Evolutionary conservation across 106 monocot genomes (phyloP), one percentile per base, ranked within the genome.

Genomic region (Gastrodia elata): DNA sequence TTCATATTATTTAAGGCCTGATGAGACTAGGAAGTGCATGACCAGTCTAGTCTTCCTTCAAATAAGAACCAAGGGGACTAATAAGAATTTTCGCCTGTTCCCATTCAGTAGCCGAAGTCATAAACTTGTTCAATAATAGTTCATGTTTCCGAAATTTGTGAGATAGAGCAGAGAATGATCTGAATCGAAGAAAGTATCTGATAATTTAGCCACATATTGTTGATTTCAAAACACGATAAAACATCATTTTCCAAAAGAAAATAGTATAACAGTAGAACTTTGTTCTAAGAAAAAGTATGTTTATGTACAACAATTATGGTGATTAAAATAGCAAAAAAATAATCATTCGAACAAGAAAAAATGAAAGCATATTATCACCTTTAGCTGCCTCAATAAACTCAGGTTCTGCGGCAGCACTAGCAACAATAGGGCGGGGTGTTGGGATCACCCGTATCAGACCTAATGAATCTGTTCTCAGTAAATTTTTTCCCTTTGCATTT

Each of bases 371-470:
- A 73, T 36, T 65, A 33, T 26, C 84, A 96, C 92, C 90, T 64
- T 77, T 76, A 38, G 69, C 73, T 39, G 68, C 55, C 79, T 88
- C 83, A 78, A 84, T 85, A 18, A 28, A 58, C 73, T 76, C 80
- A 74, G 35, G 69, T 26, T 79, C 48, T 36, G 78, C 36, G 26
- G 75, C 36, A 83, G 71, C 49, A 42, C 87, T 78, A 70, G 70
- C 75, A 65, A 72, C 74, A 70, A 74, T 73, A 77, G 88, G 97
- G 44, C 86, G 86, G 82, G 91, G 93, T 52, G 93, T 87, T 46
- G 89, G 76, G 77, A 93, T 82, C 30, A 98, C 88, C 36, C 93
- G 90, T 56, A 98, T 81, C 38, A 91, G 39, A 32, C 76, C 83
- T 72, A 84, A 24, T 32, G 97, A 98, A 77, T 89, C 76, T 68